Evolutionary conservation across 75 land plant genomes (phyloP), one percentile per base, ranked within the genome.

Genomic region (Pinus taeda): DNA sequence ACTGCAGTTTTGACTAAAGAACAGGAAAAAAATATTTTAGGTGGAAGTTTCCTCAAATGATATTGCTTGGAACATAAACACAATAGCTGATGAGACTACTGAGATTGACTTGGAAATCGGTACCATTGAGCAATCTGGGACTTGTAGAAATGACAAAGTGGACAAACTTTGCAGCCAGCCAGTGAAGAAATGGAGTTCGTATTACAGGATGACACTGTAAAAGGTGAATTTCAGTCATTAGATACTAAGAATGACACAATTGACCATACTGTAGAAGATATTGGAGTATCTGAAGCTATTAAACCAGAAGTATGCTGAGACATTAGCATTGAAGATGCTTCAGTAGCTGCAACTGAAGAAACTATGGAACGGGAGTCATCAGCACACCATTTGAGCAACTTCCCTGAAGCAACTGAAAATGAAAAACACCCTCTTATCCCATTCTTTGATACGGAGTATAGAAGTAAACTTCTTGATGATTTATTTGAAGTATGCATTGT

Each of bases 381-480:
- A 26, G 20, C 71, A 67, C 36, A 37, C 42, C 45, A 37, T 67
- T 18, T 37, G 4, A 37, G 36, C 37, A 64, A 76, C 75, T 39
- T 39, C 42, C 42, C 42, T 39, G 24, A n/a, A 57, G 53, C 73
- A 57, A 75, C 57, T 24, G 76, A 80, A 45, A 79, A 73, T 74
- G 71, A 53, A 21, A 74, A 49, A 15, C 85, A 83, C 57, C 79
- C 75, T 7, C 81, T 86, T 80, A 90, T 90, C 64, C 84, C 81
- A 57, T 83, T 96, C 58, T 33, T 90, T 81, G 95, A 92, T 78
- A 89, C 86, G 29, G 93, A 92, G 45, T 96, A 92, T 80, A 78
- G 97, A 63, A 96, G 93, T 76, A 87, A 83, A 59, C 85, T 96
- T 81, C 90, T 96, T 42, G 89, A 93, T 85, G 99, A 96, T 82